Evolutionary conservation across 1,284 basidiomycete species (phyloP).

Genomic region (Pisolithus thermaeus): DNA sequence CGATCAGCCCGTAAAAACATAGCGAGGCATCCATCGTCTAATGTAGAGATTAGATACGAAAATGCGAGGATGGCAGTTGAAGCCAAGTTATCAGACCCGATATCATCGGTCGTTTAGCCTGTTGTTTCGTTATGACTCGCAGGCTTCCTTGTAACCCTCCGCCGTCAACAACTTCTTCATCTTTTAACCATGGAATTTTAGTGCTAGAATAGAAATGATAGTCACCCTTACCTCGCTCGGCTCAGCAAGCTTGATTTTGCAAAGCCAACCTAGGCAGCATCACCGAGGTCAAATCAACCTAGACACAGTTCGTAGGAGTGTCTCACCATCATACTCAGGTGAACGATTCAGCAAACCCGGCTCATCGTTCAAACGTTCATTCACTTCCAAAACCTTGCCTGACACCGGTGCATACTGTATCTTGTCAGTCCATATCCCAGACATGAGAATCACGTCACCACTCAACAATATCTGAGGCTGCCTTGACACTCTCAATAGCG

Average conservation of each 20-base stretch:
- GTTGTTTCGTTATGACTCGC: slow-evolving; percentile 38
- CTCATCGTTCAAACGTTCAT: slow-evolving; percentile 62
- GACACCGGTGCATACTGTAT: slow-evolving; percentile 87
- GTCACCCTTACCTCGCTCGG: slow-evolving; percentile 61
- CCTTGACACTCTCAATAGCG: slow-evolving; percentile 97
- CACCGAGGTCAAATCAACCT: not conserved
- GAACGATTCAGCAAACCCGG: slow-evolving; percentile 89
- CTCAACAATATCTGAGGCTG: slow-evolving; percentile 89
- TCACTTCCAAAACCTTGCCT: slow-evolving; percentile 79
- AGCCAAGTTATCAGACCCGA: slow-evolving; percentile 15
- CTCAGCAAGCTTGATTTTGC: slow-evolving; percentile 83
- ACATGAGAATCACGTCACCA: slow-evolving; percentile 4
- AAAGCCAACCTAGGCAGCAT: slow-evolving; percentile 77
- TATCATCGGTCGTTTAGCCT: not conserved
- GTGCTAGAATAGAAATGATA: not conserved
- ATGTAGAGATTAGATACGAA: not conserved
- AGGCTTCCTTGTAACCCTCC: slow-evolving; percentile 75
- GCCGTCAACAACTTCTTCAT: slow-evolving; percentile 70
- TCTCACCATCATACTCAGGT: slow-evolving; percentile 77
- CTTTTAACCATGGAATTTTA: slow-evolving; percentile 32
- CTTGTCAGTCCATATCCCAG: slow-evolving; percentile 7
- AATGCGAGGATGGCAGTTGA: slow-evolving; percentile 27
- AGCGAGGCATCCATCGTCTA: not conserved
- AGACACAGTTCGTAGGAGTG: slow-evolving; percentile 2
- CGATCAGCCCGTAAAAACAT: not conserved